Evolutionary conservation across 108 stramenopile species (phyloP).

Genomic region (Schizochytrium sp.): DNA sequence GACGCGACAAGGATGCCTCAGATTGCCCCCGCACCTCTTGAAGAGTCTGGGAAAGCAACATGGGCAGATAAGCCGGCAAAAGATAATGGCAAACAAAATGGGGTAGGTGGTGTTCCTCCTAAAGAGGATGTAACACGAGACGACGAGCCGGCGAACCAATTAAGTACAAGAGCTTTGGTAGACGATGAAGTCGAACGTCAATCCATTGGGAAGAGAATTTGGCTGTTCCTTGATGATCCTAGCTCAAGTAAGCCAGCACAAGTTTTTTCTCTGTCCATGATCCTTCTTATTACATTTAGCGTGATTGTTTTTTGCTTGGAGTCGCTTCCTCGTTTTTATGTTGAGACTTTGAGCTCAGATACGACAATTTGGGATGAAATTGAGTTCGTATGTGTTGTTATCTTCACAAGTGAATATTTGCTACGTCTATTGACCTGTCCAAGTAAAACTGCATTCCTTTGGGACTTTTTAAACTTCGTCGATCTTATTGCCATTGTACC

Average conservation of each 20-base stretch:
- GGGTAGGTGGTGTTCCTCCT: too few species aligned
- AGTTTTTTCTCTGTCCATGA: background rate
- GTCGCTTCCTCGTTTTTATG: constrained; percentile 21
- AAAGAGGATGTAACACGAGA: too few species aligned
- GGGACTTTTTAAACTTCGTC: constrained; percentile 61
- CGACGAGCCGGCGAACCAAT: too few species aligned
- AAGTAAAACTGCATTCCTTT: background rate
- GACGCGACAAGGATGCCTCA: too few species aligned
- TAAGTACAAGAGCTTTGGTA: background rate
- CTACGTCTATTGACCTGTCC: constrained; percentile 43
- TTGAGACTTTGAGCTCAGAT: background rate
- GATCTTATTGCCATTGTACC: constrained; percentile 68
- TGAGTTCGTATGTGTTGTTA: constrained; percentile 60
- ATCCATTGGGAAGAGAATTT: background rate
- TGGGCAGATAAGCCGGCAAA: too few species aligned
- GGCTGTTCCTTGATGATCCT: constrained; percentile 58
- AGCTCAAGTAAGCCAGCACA: background rate
- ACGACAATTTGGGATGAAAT: constrained; percentile 22
- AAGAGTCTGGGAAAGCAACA: too few species aligned
- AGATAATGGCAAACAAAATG: too few species aligned
- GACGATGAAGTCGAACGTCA: background rate
- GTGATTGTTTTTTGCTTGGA: constrained; percentile 19
- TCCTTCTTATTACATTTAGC: constrained; percentile 20
- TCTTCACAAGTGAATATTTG: constrained; percentile 65
- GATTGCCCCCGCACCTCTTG: too few species aligned